Percentiles rank a stretch among this genome's conserved stretches.
These are phyloP conservation scores for Keithomyces neogunnii DNA, from an alignment of 2,329 filamentous ascomycete species.

Conservation along the genomic window DNA sequence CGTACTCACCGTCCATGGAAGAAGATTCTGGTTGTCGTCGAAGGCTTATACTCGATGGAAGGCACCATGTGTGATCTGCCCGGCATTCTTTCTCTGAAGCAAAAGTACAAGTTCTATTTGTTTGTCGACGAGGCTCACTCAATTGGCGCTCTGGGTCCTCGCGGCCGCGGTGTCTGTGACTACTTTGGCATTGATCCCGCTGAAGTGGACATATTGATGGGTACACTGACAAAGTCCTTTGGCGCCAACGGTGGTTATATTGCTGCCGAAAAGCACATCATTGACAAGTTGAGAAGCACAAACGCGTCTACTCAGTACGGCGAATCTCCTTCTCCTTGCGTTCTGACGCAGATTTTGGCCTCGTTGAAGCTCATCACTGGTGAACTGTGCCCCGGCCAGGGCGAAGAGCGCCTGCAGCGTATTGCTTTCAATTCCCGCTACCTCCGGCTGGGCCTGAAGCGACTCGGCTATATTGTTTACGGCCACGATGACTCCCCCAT, in stretches of 20 bases:
- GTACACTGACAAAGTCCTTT: constrained; percentile 95
- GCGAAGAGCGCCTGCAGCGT: constrained; percentile 88
- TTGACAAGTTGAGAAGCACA: constrained; percentile 79
- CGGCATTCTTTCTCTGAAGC: constrained; percentile 76
- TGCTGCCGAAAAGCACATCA: constrained; percentile 78
- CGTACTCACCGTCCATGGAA: constrained; percentile 99
- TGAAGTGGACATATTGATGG: constrained; percentile 94
- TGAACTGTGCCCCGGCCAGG: constrained; percentile 80
- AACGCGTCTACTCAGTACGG: constrained; percentile 84
- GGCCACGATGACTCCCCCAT: constrained; percentile 98
- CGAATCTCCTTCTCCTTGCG: constrained; percentile 78
- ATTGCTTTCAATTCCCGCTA: constrained; percentile 98
- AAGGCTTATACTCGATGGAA: constrained; percentile 98
- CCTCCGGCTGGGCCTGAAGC: constrained; percentile 93
- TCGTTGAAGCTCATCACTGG: constrained; percentile 84
- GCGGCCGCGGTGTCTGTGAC: constrained; percentile 88
- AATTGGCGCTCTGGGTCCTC: constrained; percentile 82
- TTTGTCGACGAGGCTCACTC: constrained; percentile 97
- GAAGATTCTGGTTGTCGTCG: constrained; percentile 94
- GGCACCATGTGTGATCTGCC: constrained; percentile 98
- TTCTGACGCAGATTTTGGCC: constrained; percentile 83
- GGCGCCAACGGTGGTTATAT: constrained; percentile 97
- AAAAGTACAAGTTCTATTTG: constrained; percentile 93
- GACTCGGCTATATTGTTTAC: constrained; percentile 92
- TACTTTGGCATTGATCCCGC: constrained; percentile 87